These are phyloP conservation scores for Picea engelmannii DNA, from an alignment of 83 land plant genomes.

Conservation along the genomic window DNA sequence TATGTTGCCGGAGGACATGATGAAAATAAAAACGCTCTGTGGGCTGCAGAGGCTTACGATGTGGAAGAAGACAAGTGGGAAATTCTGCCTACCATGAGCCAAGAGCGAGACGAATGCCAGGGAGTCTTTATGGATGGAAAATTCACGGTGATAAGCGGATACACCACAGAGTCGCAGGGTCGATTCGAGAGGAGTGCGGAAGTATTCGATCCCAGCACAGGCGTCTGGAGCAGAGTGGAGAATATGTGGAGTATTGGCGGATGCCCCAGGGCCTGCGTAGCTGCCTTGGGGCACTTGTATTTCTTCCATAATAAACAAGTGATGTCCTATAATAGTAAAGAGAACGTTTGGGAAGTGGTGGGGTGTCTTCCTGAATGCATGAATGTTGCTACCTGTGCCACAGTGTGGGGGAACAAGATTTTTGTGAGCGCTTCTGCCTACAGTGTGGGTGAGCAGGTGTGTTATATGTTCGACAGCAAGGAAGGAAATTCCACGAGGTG, in stretches of 20 bases:
- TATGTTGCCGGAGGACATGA: constrained; percentile 71
- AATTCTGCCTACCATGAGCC: too few species aligned
- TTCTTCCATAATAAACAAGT: constrained; percentile 16
- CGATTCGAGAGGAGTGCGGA: constrained; percentile 28
- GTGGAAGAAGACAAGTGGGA: neutral
- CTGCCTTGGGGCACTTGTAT: neutral
- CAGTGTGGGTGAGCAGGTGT: too few species aligned
- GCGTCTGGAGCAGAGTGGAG: constrained; percentile 24
- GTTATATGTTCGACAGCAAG: too few species aligned
- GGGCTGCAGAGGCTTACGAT: constrained; percentile 31
- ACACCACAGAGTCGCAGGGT: constrained; percentile 34
- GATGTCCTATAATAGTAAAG: neutral
- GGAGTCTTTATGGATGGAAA: neutral
- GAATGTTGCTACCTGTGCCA: too few species aligned
- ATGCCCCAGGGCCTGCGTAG: constrained; percentile 17
- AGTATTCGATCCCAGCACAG: constrained; percentile 16
- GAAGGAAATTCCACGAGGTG: too few species aligned
- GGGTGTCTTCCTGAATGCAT: too few species aligned
- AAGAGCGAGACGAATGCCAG: constrained; percentile 8
- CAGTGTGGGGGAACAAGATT: too few species aligned
- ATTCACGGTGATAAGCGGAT: constrained; percentile 41
- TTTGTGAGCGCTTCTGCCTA: too few species aligned
- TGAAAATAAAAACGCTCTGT: constrained; percentile 34
- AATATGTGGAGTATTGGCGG: constrained; percentile 19
- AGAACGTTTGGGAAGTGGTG: too few species aligned